Evolutionary conservation across 2,329 filamentous ascomycete species (phyloP).

Genomic region (Volutella citrinella): DNA sequence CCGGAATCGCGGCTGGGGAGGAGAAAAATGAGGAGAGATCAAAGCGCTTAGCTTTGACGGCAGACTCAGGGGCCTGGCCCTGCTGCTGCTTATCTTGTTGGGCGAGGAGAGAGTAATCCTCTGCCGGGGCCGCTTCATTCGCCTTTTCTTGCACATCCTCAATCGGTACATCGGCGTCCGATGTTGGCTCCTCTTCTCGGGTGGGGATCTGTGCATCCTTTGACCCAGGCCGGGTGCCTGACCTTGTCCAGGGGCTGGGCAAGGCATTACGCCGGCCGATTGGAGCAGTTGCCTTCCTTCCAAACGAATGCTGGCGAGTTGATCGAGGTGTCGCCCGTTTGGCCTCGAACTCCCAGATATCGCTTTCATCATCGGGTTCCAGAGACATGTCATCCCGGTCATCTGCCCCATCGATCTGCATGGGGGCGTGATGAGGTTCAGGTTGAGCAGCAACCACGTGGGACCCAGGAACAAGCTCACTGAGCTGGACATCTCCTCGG

Average conservation of each 20-base stretch:
- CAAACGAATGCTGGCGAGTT: constrained; percentile 28
- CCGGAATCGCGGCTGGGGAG: constrained; percentile 45
- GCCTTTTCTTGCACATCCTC: constrained; percentile 9
- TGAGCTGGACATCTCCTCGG: constrained; percentile 33
- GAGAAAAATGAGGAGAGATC: constrained; percentile 57
- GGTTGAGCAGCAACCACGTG: too few relatives aligned
- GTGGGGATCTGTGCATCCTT: constrained; percentile 1
- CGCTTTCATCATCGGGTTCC: constrained; percentile 40
- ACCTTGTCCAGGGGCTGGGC: constrained; percentile 40
- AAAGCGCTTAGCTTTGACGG: constrained; percentile 33
- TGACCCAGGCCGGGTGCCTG: constrained; percentile 18
- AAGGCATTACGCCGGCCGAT: constrained; percentile 21
- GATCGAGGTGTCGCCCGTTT: constrained; percentile 41
- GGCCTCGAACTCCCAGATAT: constrained; percentile 59
- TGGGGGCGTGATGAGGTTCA: too few relatives aligned
- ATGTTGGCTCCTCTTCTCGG: constrained; percentile 1
- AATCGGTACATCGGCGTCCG: neutral
- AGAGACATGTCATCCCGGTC: too few relatives aligned
- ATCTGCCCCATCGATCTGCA: constrained; percentile 15
- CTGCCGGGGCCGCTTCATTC: constrained; percentile 22
- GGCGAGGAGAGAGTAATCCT: constrained; percentile 46
- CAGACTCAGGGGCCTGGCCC: constrained; percentile 18
- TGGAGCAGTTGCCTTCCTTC: constrained; percentile 21
- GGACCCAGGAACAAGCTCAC: too few relatives aligned
- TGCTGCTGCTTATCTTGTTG: constrained; percentile 20